Evolutionary conservation across 2,329 filamentous ascomycete genomes (phyloP).

Genomic region (Fusarium decemcellulare): DNA sequence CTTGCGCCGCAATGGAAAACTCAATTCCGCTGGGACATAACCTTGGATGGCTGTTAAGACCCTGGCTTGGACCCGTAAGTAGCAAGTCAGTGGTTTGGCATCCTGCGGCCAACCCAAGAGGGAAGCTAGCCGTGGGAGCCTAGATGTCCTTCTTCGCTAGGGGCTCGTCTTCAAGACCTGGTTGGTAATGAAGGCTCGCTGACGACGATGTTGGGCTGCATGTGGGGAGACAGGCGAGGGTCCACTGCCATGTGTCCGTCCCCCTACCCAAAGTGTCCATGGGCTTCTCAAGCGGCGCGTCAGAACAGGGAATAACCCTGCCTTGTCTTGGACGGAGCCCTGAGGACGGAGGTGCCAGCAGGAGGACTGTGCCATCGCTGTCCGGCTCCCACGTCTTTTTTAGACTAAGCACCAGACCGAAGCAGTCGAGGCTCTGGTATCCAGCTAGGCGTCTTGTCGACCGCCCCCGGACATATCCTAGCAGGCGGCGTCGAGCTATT

Average conservation of each 20-base stretch:
- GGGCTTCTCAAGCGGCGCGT: slow-evolving; percentile 34
- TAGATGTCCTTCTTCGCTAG: slow-evolving; percentile 21
- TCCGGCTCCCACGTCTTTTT: slow-evolving; percentile 18
- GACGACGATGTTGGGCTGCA: slow-evolving; percentile 41
- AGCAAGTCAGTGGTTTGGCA: slow-evolving; percentile 34
- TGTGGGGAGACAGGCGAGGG: slow-evolving; percentile 40
- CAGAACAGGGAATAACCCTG: slow-evolving; percentile 35
- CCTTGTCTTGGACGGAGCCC: slow-evolving; percentile 11
- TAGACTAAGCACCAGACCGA: slow-evolving; percentile 24
- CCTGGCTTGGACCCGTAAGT: slow-evolving; percentile 26
- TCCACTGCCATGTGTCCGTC: slow-evolving; percentile 47
- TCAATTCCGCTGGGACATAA: slow-evolving; percentile 31
- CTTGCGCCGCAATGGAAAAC: slow-evolving; percentile 31
- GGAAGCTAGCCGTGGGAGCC: slow-evolving; percentile 24
- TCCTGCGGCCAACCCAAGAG: slow-evolving; percentile 30
- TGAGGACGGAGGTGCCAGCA: slow-evolving; percentile 23
- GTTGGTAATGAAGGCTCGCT: slow-evolving; percentile 32
- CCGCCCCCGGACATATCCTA: slow-evolving; percentile 19
- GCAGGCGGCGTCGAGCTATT: slow-evolving; percentile 18
- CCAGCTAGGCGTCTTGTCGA: slow-evolving; percentile 7
- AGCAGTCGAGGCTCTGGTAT: slow-evolving; percentile 19
- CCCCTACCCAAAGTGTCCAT: slow-evolving; percentile 38
- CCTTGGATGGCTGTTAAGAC: slow-evolving; percentile 24
- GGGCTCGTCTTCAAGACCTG: slow-evolving; percentile 19
- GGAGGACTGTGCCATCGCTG: slow-evolving; percentile 34